Evolutionary conservation across 75 land plant genomes (phyloP), one percentile per base, ranked within the genome.

Genomic region (Isoetes taiwanensis): DNA sequence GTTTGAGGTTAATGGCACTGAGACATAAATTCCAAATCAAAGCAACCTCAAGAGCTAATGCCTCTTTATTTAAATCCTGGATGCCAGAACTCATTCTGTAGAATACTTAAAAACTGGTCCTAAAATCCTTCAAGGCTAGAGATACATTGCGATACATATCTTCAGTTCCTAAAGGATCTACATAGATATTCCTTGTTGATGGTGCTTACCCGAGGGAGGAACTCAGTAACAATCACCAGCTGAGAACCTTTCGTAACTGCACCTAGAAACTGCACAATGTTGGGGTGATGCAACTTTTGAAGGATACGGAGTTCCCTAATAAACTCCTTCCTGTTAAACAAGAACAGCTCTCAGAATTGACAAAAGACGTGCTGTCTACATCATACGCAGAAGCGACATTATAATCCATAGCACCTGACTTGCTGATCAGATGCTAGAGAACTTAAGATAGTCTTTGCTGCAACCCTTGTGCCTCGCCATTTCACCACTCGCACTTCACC

Each of bases 381-480:
- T n/a, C n/a, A n/a, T n/a, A n/a, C n/a, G n/a, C n/a, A n/a, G n/a
- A n/a, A n/a, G n/a, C n/a, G n/a, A n/a, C n/a, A n/a, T n/a, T n/a
- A n/a, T n/a, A n/a, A n/a, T n/a, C n/a, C n/a, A n/a, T n/a, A n/a
- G n/a, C 48, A 75, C 82, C 30, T 59, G 58, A 71, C 57, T 37
- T 58, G 52, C 5, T 41, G 38, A 61, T 71, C 64, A 9, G 68
- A 54, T 38, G 75, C 58, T 50, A 71, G 61, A 9, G 78, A 70
- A 34, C 68, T 62, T 40, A 67, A 69, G 37, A 79, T 72, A 19
- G 78, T 68, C 41, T 72, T 79, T 46, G 82, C 82, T 29, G 78
- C 82, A 68, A 79, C 78, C 31, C 67, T 66, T 54, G 75, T 71
- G 28, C 78, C 82, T 34, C 72, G 75, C 82, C 82, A 79, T 53